phyloP scores from a whole-genome alignment of 2,329 filamentous ascomycete genomes.

The Xylariales sp. region DNA sequence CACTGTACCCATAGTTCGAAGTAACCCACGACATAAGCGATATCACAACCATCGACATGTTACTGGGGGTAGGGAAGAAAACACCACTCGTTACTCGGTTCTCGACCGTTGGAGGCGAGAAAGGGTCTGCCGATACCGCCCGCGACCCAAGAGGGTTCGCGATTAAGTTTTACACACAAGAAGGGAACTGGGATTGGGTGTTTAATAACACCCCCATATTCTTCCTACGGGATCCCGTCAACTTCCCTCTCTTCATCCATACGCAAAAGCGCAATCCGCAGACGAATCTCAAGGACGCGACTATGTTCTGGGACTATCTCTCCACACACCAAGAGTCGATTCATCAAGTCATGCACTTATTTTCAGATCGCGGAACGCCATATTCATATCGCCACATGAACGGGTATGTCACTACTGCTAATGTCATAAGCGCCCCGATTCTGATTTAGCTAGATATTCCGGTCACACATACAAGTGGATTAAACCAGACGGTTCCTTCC shows the following conservation, averaged over 20 bases:
- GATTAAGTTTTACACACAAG: slow-evolving; percentile 74
- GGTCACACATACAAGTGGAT: slow-evolving; percentile 62
- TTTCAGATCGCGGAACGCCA: too few species aligned
- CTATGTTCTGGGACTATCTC: slow-evolving; percentile 46
- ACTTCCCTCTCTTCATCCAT: too few species aligned
- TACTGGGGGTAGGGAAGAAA: slow-evolving; percentile 53
- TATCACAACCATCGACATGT: too few species aligned
- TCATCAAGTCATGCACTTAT: too few species aligned
- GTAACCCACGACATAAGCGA: too few species aligned
- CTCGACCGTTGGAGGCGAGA: slow-evolving; percentile 55
- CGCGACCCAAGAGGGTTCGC: slow-evolving; percentile 68
- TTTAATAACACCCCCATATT: slow-evolving; percentile 41
- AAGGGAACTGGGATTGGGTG: slow-evolving; percentile 67
- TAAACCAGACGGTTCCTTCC: slow-evolving; percentile 59
- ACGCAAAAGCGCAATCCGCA: too few species aligned
- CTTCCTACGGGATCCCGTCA: too few species aligned
- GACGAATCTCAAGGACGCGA: slow-evolving; percentile 44
- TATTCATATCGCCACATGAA: too few species aligned
- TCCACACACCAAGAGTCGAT: too few species aligned
- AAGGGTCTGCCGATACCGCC: slow-evolving; percentile 53
- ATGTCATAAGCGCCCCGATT: too few species aligned
- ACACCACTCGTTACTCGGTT: slow-evolving; percentile 67
- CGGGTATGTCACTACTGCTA: too few species aligned
- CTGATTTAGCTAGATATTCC: slow-evolving; percentile 30
- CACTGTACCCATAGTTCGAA: too few species aligned